phyloP scores from a whole-genome alignment of 495 filamentous ascomycete species.

The Aspergillus haitiensis region DNA sequence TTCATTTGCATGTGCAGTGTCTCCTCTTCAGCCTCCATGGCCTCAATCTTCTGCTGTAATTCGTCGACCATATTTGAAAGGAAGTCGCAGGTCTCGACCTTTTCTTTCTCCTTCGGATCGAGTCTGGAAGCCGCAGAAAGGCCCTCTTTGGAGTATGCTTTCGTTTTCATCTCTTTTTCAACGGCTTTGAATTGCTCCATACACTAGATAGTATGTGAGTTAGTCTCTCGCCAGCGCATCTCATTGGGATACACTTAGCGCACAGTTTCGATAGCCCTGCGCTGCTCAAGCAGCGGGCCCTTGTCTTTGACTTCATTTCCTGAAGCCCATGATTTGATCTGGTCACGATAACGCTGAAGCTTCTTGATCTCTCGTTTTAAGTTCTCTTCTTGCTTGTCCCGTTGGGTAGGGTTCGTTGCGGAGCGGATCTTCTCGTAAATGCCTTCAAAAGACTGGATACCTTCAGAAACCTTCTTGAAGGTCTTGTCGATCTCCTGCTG shows the following conservation, averaged over 20 bases:
- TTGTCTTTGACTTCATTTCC: slow-evolving; percentile 99
- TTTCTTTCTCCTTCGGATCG: slow-evolving; percentile 93
- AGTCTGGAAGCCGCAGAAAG: slow-evolving; percentile 85
- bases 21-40: slow-evolving; percentile 88
- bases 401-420: slow-evolving; percentile 87
- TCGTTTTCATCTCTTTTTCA: slow-evolving; percentile 99
- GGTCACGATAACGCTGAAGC: slow-evolving; percentile 91
- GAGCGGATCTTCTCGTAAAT: slow-evolving; percentile 96
- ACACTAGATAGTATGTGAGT: slow-evolving; percentile 57
- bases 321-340: slow-evolving; percentile 98
- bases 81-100: slow-evolving; percentile 81
- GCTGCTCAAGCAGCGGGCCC: slow-evolving; percentile 85
- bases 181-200: slow-evolving; percentile 99
- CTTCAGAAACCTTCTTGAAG: slow-evolving; percentile 95
- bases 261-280: slow-evolving; percentile 95
- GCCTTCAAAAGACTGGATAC: slow-evolving; percentile 84
- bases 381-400: slow-evolving; percentile 96
- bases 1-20: slow-evolving; percentile 83
- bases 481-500: slow-evolving; percentile 97
- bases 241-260: neutral
- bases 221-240: too few species aligned
- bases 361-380: slow-evolving; percentile 99
- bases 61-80: slow-evolving; percentile 86
- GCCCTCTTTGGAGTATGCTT: slow-evolving; percentile 98
- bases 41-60: slow-evolving; percentile 88